Conservation (phyloP, 371 early-diverging fungal species). For the Mucor ambiguus region DNA sequence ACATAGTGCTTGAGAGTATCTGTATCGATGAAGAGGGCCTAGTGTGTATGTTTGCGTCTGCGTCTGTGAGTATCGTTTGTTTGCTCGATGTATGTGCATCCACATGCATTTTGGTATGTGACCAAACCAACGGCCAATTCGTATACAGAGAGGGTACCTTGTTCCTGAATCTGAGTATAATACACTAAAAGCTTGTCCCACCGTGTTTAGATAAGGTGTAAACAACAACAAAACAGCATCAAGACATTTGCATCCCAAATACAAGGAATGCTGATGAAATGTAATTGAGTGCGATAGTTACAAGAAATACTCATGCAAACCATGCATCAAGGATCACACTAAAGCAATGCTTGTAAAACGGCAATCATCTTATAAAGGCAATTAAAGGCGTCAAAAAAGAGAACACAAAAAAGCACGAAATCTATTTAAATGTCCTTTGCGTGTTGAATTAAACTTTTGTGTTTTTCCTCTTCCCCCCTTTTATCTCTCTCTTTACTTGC, state of each 20-base stretch:
- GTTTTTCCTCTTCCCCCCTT: not conserved
- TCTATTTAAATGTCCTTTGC: not conserved
- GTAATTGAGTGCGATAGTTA: not conserved
- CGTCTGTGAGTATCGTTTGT: too few species aligned
- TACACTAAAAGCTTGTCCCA: not conserved
- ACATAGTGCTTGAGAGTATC: not conserved
- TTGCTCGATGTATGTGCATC: not conserved
- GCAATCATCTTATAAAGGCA: not conserved
- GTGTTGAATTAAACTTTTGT: not conserved
- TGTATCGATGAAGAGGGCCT: too few species aligned
- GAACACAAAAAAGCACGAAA: not conserved
- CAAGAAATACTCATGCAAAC: not conserved
- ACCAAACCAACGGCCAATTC: not conserved
- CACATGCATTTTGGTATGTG: not conserved
- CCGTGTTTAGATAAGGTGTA: not conserved
- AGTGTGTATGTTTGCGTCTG: too few species aligned
- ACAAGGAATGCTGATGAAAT: not conserved
- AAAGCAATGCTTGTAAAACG: not conserved
- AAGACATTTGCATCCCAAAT: not conserved
- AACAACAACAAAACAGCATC: not conserved
- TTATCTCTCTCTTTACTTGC: not conserved
- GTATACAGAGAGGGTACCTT: not conserved
- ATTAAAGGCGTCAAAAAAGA: constrained; percentile 1
- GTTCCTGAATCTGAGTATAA: not conserved
- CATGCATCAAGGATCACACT: not conserved